Conservation (phyloP, 2,329 filamentous ascomycete genomes). For the Mollisia scopiformis region DNA sequence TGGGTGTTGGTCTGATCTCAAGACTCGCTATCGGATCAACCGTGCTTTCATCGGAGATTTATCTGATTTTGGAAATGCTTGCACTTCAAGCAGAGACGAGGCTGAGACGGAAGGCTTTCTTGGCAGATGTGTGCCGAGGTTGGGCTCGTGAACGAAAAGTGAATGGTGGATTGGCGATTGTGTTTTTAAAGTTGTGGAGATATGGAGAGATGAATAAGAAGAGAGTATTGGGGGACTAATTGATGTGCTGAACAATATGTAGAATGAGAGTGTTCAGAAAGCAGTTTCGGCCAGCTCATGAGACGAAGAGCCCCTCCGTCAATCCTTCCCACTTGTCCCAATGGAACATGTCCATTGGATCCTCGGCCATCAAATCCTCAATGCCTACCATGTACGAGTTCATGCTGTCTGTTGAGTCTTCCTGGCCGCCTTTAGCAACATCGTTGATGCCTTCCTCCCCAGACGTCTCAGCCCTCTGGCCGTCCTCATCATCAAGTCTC, state of each 20-base stretch:
- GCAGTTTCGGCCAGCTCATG: neutral
- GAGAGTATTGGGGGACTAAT: too few relatives aligned
- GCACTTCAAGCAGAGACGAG: neutral
- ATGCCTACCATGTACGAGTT: neutral
- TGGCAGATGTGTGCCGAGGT: neutral
- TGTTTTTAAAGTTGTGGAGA: too few relatives aligned
- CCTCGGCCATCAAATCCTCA: neutral
- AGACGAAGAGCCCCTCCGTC: neutral
- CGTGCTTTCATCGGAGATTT: neutral
- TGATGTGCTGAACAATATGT: neutral
- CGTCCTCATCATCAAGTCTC: neutral
- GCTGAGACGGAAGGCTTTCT: neutral
- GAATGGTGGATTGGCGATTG: neutral
- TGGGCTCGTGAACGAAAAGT: neutral
- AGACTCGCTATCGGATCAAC: neutral
- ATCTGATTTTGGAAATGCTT: neutral
- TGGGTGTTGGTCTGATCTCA: neutral
- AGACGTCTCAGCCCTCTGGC: neutral
- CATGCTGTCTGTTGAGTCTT: neutral
- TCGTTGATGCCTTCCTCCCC: neutral
- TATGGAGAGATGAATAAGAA: too few relatives aligned
- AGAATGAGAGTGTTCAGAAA: neutral
- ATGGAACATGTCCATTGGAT: slow-evolving; percentile 9
- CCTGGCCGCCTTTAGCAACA: neutral
- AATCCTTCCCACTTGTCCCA: slow-evolving; percentile 5